These are phyloP conservation scores for Fusarium sp. DNA, from an alignment of 2,329 filamentous ascomycete genomes.

Conservation along the genomic window DNA sequence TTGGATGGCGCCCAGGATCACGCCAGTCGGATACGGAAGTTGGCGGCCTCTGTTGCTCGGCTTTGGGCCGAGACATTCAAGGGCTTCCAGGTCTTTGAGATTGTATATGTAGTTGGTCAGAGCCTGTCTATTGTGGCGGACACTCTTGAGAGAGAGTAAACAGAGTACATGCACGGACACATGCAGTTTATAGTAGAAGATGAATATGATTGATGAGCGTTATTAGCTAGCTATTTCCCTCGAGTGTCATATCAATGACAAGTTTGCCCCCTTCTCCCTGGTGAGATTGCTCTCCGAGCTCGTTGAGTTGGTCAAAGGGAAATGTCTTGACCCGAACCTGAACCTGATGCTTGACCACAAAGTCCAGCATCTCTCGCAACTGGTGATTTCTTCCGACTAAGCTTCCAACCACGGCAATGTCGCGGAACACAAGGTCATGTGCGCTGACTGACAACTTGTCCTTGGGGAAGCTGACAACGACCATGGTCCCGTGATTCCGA, in stretches of 20 bases:
- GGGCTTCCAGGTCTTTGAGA: constrained; percentile 29
- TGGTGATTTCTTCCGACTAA: not conserved
- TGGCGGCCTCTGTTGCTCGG: constrained; percentile 11
- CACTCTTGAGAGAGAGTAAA: not conserved
- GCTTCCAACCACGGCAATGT: not conserved
- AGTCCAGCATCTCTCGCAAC: not conserved
- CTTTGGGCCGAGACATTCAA: constrained; percentile 32
- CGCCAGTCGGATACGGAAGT: constrained; percentile 3
- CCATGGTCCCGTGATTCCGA: not conserved
- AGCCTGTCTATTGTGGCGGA: not conserved
- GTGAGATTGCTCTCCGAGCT: not conserved
- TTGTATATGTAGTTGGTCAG: constrained; percentile 21
- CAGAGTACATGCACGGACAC: not conserved
- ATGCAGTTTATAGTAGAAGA: not conserved
- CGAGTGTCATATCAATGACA: not conserved
- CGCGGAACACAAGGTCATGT: not conserved
- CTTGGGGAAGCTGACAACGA: not conserved
- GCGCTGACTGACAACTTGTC: not conserved
- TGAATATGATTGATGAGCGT: not conserved
- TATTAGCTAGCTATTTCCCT: not conserved
- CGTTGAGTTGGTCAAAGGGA: not conserved
- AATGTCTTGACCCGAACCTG: not conserved
- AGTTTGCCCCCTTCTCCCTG: not conserved
- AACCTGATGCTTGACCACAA: not conserved
- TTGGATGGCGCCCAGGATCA: not conserved